Conservation (phyloP, 2,329 filamentous ascomycete species). For the Zasmidium angulare region DNA sequence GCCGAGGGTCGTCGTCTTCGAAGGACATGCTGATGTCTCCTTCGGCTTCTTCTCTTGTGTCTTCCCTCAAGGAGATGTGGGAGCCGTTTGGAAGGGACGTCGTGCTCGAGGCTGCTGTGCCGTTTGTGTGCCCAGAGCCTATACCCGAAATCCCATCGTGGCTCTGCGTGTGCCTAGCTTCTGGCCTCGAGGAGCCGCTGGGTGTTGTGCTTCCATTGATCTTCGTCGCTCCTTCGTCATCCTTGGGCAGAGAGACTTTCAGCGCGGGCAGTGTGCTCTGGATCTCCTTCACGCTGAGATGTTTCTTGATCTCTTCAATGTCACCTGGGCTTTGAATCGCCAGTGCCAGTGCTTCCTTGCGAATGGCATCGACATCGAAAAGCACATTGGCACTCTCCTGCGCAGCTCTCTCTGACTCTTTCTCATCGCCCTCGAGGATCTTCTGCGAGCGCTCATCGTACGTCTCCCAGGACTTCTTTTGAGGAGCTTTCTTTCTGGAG, state of each 20-base stretch:
- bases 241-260: constrained; percentile 56
- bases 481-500: constrained; percentile 71
- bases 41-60: constrained; percentile 36
- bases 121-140: neutral
- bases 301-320: constrained; percentile 77
- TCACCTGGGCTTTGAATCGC: constrained; percentile 67
- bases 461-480: constrained; percentile 91
- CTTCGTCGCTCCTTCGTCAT: neutral
- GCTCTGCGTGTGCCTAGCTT: constrained; percentile 9
- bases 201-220: constrained; percentile 8
- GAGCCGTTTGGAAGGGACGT: constrained; percentile 15
- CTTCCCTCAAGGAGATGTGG: constrained; percentile 22
- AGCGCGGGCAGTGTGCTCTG: constrained; percentile 87
- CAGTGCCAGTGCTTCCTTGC: constrained; percentile 66
- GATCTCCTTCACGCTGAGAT: constrained; percentile 57
- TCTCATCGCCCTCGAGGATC: constrained; percentile 39
- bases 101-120: neutral
- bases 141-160: constrained; percentile 13
- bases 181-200: constrained; percentile 9
- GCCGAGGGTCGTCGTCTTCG: constrained; percentile 30
- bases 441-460: constrained; percentile 69
- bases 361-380: constrained; percentile 94
- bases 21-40: constrained; percentile 52
- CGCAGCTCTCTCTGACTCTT: constrained; percentile 41
- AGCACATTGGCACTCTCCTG: constrained; percentile 58